phyloP scores from a whole-genome alignment of 192 early-diverging fungal genomes.

The Phlyctochytrium arcticum region DNA sequence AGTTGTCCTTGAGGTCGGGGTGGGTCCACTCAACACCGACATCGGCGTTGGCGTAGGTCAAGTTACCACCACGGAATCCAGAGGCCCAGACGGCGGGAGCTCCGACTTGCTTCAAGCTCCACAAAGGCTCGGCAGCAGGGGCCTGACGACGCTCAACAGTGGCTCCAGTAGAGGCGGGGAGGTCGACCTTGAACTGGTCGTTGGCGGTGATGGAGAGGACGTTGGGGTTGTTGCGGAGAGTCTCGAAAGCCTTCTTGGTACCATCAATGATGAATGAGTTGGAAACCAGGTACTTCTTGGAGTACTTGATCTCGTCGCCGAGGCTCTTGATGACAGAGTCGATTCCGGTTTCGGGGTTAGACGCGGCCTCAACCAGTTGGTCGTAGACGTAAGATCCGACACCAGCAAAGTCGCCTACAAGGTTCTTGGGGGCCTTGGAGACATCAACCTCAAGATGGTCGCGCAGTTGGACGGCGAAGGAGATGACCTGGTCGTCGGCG shows the following conservation, averaged over 20 bases:
- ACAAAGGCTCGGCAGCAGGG: background rate
- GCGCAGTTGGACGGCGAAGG: background rate
- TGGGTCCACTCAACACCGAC: constrained; percentile 2
- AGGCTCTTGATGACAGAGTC: background rate
- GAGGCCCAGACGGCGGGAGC: background rate
- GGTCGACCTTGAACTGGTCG: background rate
- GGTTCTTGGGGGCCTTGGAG: no score
- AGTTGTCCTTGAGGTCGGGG: background rate
- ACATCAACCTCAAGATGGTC: background rate
- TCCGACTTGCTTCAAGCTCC: background rate
- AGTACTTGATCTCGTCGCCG: constrained; percentile 3
- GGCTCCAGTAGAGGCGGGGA: background rate
- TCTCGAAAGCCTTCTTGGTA: background rate
- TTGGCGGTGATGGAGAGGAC: constrained; percentile 1
- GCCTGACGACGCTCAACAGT: background rate
- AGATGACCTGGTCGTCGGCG: background rate
- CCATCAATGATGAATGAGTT: constrained; percentile 7
- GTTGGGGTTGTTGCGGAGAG: background rate
- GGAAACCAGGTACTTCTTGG: background rate
- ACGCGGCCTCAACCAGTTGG: background rate
- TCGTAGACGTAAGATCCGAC: background rate
- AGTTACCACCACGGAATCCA: constrained; percentile 1
- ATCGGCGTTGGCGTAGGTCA: constrained; percentile 1
- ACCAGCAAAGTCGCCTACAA: background rate
- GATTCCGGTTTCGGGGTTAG: background rate